A percentile compares a stretch with the other conserved stretches of the same genome.
phyloP scores from a whole-genome alignment of 2,329 filamentous ascomycete genomes.

The Trichoderma guizhouense region DNA sequence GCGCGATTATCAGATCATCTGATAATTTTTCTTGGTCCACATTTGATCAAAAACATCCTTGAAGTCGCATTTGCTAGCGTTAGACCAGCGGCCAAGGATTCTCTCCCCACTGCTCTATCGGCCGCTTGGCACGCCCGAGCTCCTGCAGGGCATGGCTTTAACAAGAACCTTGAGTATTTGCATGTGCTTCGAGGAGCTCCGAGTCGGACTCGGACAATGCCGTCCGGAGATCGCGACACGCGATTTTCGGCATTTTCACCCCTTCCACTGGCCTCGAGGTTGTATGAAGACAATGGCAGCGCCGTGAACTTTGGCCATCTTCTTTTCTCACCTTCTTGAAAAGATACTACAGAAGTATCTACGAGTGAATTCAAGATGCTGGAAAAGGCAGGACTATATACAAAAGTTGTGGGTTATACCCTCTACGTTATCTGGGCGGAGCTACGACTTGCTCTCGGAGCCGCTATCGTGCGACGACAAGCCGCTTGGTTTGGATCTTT shows the following conservation, averaged over 20 bases:
- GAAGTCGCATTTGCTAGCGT: background rate
- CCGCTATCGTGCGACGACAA: conserved; percentile 19
- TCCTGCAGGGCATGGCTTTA: background rate
- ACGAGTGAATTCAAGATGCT: conserved; percentile 23
- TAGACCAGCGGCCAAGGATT: background rate
- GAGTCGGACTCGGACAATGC: conserved; percentile 10
- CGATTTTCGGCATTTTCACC: background rate
- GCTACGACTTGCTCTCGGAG: conserved; percentile 21
- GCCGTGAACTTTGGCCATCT: background rate
- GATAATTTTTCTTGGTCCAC: conserved; percentile 26
- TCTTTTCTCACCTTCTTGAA: background rate
- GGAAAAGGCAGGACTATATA: conserved; percentile 30
- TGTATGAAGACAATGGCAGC: background rate
- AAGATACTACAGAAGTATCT: background rate
- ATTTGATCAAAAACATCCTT: conserved; percentile 1
- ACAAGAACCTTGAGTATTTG: background rate
- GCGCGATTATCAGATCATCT: conserved; percentile 35
- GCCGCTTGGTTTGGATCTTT: conserved; percentile 19
- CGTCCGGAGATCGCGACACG: background rate
- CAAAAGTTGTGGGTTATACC: conserved; percentile 29
- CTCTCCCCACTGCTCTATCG: background rate
- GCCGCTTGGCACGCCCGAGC: background rate
- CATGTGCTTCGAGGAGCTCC: background rate
- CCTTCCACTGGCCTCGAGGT: background rate
- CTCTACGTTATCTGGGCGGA: conserved; percentile 26